phyloP scores from a whole-genome alignment of 345 rosid genomes.

The Eutrema japonicum region DNA sequence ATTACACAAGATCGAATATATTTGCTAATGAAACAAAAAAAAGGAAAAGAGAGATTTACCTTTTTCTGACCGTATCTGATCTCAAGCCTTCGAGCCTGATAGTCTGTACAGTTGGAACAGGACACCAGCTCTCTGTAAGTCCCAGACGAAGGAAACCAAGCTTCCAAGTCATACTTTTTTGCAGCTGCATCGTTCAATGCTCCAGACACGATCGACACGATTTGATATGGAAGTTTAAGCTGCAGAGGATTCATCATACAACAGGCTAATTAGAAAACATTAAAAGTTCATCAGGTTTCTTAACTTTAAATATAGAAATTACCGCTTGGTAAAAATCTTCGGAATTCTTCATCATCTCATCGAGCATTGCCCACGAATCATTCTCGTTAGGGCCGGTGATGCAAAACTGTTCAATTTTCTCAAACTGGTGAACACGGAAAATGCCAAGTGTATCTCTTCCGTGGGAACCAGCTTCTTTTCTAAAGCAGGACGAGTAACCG shows the following conservation, averaged over 20 bases:
- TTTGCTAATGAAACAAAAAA: slow-evolving; percentile 1
- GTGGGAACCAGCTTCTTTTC: slow-evolving; percentile 98
- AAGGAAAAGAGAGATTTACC: slow-evolving; percentile 45
- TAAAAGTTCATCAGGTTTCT: neutral
- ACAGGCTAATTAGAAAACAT: neutral
- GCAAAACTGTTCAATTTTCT: slow-evolving; percentile 97
- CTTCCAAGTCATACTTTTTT: slow-evolving; percentile 94
- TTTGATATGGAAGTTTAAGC: slow-evolving; percentile 80
- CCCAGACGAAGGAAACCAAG: slow-evolving; percentile 91
- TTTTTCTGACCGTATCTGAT: slow-evolving; percentile 93
- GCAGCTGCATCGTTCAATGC: slow-evolving; percentile 96
- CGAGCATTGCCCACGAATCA: slow-evolving; percentile 90
- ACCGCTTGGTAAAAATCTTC: slow-evolving; percentile 85
- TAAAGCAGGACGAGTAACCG: slow-evolving; percentile 92
- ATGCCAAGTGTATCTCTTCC: slow-evolving; percentile 96
- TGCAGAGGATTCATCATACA: slow-evolving; percentile 44
- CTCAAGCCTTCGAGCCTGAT: slow-evolving; percentile 85
- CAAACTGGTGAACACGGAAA: slow-evolving; percentile 98
- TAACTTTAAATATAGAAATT: neutral
- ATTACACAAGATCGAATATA: neutral
- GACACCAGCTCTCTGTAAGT: slow-evolving; percentile 93
- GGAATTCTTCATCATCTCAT: slow-evolving; percentile 89
- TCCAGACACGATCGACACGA: slow-evolving; percentile 90
- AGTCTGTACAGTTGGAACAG: slow-evolving; percentile 92
- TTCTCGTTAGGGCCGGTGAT: slow-evolving; percentile 81